Percentiles rank a stretch among this genome's conserved stretches.
Evolutionary conservation across 176 grass and related monocot species (phyloP).

Genomic region (Cenchrus americanus): DNA sequence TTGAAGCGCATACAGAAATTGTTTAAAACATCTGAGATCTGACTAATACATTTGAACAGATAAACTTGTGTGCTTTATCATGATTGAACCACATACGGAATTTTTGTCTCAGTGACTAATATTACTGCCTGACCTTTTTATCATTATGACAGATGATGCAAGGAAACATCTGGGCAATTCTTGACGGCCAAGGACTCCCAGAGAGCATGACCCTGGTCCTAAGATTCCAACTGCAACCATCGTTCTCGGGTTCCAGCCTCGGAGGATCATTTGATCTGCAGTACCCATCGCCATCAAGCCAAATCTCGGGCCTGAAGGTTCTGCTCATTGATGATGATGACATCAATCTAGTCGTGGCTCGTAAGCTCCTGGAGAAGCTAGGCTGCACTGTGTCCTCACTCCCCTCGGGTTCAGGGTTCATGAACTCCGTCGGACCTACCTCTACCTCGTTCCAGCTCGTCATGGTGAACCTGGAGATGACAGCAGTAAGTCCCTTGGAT

Average conservation of each 20-base stretch:
- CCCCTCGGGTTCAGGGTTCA: slow-evolving; percentile 59
- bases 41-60: too few relatives aligned
- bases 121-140: not conserved
- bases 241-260: slow-evolving; percentile 11
- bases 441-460: slow-evolving; percentile 52
- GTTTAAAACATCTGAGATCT: too few relatives aligned
- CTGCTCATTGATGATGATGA: slow-evolving; percentile 75
- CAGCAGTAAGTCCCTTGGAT: slow-evolving; percentile 55
- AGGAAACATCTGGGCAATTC: slow-evolving; percentile 84
- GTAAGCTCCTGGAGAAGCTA: slow-evolving; percentile 77
- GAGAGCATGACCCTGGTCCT: slow-evolving; percentile 83
- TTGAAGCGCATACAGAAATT: too few relatives aligned
- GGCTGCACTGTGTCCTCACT: slow-evolving; percentile 60
- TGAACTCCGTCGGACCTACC: slow-evolving; percentile 48
- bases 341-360: slow-evolving; percentile 55
- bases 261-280: slow-evolving; percentile 44
- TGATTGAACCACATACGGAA: not conserved
- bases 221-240: slow-evolving; percentile 67
- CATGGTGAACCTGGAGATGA: slow-evolving; percentile 68
- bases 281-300: slow-evolving; percentile 22
- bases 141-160: slow-evolving; percentile 71
- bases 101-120: not conserved
- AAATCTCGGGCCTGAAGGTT: slow-evolving; percentile 59
- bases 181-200: slow-evolving; percentile 53
- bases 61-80: too few relatives aligned